Base-by-base conservation (phyloP, 163 green algal species). In the Scenedesmus sp. region DNA sequence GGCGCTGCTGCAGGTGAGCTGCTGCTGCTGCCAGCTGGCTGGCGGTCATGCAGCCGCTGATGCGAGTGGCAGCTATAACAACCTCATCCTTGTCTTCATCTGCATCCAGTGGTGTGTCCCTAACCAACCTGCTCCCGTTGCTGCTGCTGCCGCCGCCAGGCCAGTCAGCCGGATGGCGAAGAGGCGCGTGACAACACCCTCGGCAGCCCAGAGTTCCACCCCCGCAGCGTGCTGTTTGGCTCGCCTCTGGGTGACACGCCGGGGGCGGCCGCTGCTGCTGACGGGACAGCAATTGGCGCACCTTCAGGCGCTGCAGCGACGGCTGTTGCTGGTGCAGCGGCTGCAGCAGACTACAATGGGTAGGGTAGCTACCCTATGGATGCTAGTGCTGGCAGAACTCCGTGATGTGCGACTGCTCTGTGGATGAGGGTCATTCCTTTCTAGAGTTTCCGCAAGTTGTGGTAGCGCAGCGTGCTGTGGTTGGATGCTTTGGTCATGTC, bases 1-100 rank as follows among this genome's bases (percentile, higher is more conserved):
- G 64, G 90, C 90, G 3, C 90, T 93, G 76, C 85, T 93, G 73
- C 76, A 93, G 85, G 90, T 87, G 55, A 26, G 88, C 4, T 23
- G 67, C 10, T 64, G 46, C 2, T 64, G 79, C 9, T 84, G 26
- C 26, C 23, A 57, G 7, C 4, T 26, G 16, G 15, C 67, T 26
- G 15, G 16, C 7, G 7, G 67, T n/a, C 15, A 59, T 84, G n/a
- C 34, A 18, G 9, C 9, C 15, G n/a, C 76, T 4, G 26, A 18
- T 59, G 76, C 26, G n/a, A 55, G 34, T 16, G 5, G 9, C 13
- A 15, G 34, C 56, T 59, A 46, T 46, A 46, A 46, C 34, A 46
- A 46, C 34, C 34, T 46, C 34, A 46, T 16, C 12, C 64, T 16
- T 73, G 64, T 73, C 13, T 16, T 13, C 64, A 73, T 73, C 13